Evolutionary conservation across 352 stramenopile species (phyloP).

Genomic region (Pythium sukuiense): DNA sequence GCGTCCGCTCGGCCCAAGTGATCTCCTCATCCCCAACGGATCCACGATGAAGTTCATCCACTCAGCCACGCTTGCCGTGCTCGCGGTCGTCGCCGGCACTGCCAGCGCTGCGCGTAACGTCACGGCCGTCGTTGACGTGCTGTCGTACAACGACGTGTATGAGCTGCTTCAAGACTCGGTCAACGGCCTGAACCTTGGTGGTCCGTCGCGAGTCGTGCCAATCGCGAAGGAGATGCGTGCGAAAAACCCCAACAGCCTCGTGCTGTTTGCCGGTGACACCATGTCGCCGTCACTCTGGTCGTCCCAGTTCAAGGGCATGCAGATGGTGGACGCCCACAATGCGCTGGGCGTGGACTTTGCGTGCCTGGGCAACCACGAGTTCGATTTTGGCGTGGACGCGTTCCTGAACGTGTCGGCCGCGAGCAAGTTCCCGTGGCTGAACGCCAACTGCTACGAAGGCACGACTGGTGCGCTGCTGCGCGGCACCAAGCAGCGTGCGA

Average conservation of each 20-base stretch:
- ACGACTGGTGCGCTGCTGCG: slow-evolving; percentile 43
- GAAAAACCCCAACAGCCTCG: slow-evolving; percentile 63
- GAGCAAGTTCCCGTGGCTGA: slow-evolving; percentile 70
- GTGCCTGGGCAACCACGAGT: slow-evolving; percentile 76
- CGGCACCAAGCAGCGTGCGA: slow-evolving; percentile 45
- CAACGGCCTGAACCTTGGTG: slow-evolving; percentile 61
- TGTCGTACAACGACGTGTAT: slow-evolving; percentile 79
- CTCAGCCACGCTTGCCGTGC: too few species aligned
- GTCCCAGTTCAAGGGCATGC: slow-evolving; percentile 72
- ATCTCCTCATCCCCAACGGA: too few species aligned
- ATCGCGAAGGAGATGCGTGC: slow-evolving; percentile 55
- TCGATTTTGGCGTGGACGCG: slow-evolving; percentile 73
- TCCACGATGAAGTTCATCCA: too few species aligned
- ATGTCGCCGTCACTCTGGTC: slow-evolving; percentile 83
- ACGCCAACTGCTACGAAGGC: slow-evolving; percentile 71
- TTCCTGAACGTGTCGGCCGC: slow-evolving; percentile 63
- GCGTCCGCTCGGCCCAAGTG: too few species aligned
- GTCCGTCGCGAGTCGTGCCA: slow-evolving; percentile 69
- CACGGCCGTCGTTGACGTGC: too few species aligned
- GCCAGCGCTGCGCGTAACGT: too few species aligned
- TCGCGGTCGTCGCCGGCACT: too few species aligned
- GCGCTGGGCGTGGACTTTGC: slow-evolving; percentile 72
- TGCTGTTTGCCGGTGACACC: slow-evolving; percentile 78
- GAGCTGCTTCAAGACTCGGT: slow-evolving; percentile 71
- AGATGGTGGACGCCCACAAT: slow-evolving; percentile 79